phyloP scores from a whole-genome alignment of 108 stramenopile genomes.

The Cyclostephanos invisitatus region DNA sequence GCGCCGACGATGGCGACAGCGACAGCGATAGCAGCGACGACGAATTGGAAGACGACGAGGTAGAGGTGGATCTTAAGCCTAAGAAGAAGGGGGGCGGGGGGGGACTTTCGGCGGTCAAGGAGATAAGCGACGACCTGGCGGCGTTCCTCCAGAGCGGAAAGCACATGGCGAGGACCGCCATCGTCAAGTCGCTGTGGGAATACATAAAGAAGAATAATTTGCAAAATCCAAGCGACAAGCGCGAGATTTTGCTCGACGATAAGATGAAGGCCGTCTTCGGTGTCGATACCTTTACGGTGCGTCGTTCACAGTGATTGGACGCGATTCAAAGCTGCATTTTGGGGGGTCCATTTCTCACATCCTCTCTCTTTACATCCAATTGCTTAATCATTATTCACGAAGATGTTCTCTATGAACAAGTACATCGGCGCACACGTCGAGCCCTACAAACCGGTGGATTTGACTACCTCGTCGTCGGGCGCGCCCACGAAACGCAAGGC shows the following conservation, averaged over 20 bases:
- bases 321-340: background rate
- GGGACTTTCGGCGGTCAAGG: constrained; percentile 67
- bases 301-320: background rate
- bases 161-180: constrained; percentile 72
- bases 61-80: constrained; percentile 32
- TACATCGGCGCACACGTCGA: constrained; percentile 69
- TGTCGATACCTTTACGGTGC: constrained; percentile 55
- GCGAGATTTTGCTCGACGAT: constrained; percentile 77
- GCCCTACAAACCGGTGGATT: constrained; percentile 79
- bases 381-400: background rate
- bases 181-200: constrained; percentile 85
- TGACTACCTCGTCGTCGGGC: constrained; percentile 40
- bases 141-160: constrained; percentile 61
- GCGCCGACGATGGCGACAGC: constrained; percentile 13
- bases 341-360: constrained; percentile 6
- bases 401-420: constrained; percentile 49
- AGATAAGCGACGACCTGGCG: constrained; percentile 63
- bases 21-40: constrained; percentile 11
- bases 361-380: background rate
- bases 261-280: constrained; percentile 48
- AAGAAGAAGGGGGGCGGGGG: constrained; percentile 59
- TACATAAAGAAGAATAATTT: constrained; percentile 81
- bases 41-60: constrained; percentile 30
- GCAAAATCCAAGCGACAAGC: constrained; percentile 87
- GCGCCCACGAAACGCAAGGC: constrained; percentile 52